Percentiles rank a stretch among this genome's conserved stretches.
Conservation (phyloP, 2,329 filamentous ascomycete species). For the Fusarium sp. region DNA sequence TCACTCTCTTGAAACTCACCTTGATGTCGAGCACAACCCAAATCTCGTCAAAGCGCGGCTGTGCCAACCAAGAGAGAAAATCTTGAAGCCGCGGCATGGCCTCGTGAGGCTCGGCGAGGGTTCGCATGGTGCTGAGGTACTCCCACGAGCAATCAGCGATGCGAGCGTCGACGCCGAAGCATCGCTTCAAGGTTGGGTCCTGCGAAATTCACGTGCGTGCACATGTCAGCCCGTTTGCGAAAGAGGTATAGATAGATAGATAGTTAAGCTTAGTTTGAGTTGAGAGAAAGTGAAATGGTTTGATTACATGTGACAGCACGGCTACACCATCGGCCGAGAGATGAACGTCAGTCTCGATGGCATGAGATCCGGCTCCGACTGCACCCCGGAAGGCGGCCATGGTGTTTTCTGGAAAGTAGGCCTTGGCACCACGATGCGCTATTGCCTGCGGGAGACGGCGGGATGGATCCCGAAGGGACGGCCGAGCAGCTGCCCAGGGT, state of each 20-base stretch:
- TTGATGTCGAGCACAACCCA: conserved; percentile 94
- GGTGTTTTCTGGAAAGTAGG: conserved; percentile 84
- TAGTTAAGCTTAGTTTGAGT: too few species aligned
- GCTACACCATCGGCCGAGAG: conserved; percentile 84
- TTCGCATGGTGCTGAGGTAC: conserved; percentile 75
- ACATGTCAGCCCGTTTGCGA: conserved; percentile 3
- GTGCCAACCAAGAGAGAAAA: conserved; percentile 76
- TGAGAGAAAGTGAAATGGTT: too few species aligned
- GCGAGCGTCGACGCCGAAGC: conserved; percentile 79
- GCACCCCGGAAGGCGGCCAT: conserved; percentile 82
- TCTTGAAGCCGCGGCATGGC: conserved; percentile 80
- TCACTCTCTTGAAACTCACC: too few species aligned
- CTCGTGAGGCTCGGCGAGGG: conserved; percentile 73
- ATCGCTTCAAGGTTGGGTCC: conserved; percentile 82
- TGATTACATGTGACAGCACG: conserved; percentile 80
- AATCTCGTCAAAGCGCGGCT: conserved; percentile 71
- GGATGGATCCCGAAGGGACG: conserved; percentile 40
- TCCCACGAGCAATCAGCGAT: conserved; percentile 82
- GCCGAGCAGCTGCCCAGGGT: conserved; percentile 48
- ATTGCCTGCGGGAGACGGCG: conserved; percentile 73
- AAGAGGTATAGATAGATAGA: too few species aligned
- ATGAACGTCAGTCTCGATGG: conserved; percentile 89
- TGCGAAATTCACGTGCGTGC: conserved; percentile 47
- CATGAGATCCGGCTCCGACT: conserved; percentile 78
- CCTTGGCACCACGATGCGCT: conserved; percentile 83